Evolutionary conservation across 257 asterid species (phyloP).

Genomic region (Euphrasia confusa): DNA sequence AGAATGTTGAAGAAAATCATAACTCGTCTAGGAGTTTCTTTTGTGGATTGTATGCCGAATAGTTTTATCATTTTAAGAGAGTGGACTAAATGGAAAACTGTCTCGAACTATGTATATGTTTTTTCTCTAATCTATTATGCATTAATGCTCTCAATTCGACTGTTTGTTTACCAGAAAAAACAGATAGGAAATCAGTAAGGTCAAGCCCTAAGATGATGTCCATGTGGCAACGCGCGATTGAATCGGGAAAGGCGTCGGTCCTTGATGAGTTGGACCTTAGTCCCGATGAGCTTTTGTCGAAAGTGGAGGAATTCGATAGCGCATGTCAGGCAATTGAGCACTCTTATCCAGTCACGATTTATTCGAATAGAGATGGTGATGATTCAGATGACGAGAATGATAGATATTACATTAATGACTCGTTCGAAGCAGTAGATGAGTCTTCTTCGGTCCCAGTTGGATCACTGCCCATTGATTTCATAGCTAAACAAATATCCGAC

Average conservation of each 20-base stretch:
- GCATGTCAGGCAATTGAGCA: conserved; percentile 59
- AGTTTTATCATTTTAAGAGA: too few relatives aligned
- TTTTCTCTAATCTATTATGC: too few relatives aligned
- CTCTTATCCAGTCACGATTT: conserved; percentile 63
- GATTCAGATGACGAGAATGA: conserved; percentile 29
- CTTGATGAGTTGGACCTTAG: conserved; percentile 47
- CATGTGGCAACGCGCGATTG: conserved; percentile 67
- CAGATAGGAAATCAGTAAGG: conserved; percentile 30
- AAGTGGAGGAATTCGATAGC: conserved; percentile 73
- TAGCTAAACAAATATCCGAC: conserved; percentile 42
- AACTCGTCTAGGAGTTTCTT: too few relatives aligned
- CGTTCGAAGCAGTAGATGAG: conserved; percentile 39
- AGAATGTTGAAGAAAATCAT: too few relatives aligned
- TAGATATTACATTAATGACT: conserved; percentile 27
- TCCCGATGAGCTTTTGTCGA: conserved; percentile 69
- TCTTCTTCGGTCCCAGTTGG: conserved; percentile 50
- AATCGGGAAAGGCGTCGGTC: conserved; percentile 67
- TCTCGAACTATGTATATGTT: too few relatives aligned
- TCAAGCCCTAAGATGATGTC: conserved; percentile 74
- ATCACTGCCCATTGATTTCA: conserved; percentile 66
- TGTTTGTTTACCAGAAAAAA: conserved; percentile 1
- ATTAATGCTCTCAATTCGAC: too few relatives aligned
- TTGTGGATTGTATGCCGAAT: too few relatives aligned
- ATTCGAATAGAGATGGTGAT: conserved; percentile 28
- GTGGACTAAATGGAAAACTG: too few relatives aligned